phyloP scores from a whole-genome alignment of 768 basidiomycete species.

The Tulasnella sp. region DNA sequence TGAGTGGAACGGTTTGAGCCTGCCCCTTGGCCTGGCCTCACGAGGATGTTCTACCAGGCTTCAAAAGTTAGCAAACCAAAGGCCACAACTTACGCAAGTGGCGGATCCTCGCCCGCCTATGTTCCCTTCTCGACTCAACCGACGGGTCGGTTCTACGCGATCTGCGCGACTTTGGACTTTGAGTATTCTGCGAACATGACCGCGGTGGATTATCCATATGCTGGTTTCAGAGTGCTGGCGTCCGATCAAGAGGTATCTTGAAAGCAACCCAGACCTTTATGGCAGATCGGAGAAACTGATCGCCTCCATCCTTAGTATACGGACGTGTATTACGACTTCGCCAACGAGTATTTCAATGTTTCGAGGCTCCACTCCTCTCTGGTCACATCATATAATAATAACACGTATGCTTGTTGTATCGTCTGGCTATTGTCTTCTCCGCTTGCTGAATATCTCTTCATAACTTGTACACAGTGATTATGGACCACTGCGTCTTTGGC shows the following conservation, averaged over 20 bases:
- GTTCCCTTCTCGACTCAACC: constrained; percentile 17
- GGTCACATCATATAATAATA: constrained; percentile 18
- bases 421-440: too few species aligned
- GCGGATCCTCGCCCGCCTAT: background rate
- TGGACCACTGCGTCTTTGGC: constrained; percentile 21
- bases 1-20: too few species aligned
- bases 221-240: constrained; percentile 20
- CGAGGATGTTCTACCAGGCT: too few species aligned
- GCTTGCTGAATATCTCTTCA: too few species aligned
- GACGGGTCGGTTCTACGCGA: constrained; percentile 17
- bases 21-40: too few species aligned
- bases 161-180: constrained; percentile 14
- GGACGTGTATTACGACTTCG: constrained; percentile 20
- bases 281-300: too few species aligned
- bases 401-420: too few species aligned
- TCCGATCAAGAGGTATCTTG: constrained; percentile 16
- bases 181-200: background rate
- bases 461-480: constrained; percentile 13
- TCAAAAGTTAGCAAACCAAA: too few species aligned
- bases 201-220: constrained; percentile 9
- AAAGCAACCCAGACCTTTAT: too few species aligned
- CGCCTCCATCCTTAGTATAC: constrained; percentile 9
- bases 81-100: background rate
- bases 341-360: constrained; percentile 16
- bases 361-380: constrained; percentile 12